phyloP scores from a whole-genome alignment of 2,329 filamentous ascomycete species.

The Penicillium italicum region DNA sequence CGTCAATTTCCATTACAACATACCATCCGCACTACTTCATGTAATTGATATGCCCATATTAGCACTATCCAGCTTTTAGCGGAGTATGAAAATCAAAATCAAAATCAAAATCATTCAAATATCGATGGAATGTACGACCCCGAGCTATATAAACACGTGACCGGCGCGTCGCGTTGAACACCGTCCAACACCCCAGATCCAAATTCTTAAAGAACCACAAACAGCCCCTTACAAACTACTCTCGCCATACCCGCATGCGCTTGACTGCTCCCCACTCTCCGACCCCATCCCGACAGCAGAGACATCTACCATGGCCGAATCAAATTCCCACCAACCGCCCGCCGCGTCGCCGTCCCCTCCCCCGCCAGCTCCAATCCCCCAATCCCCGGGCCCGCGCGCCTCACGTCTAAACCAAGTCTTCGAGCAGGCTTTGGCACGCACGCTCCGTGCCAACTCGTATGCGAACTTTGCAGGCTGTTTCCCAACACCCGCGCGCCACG shows the following conservation, averaged over 20 bases:
- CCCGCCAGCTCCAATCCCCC: conserved; percentile 51
- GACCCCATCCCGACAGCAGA: neutral
- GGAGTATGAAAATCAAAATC: neutral
- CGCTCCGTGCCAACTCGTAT: conserved; percentile 59
- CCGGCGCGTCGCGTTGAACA: conserved; percentile 18
- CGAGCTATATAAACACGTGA: conserved; percentile 27
- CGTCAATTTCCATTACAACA: neutral
- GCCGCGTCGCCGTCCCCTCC: conserved; percentile 50
- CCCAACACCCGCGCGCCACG: conserved; percentile 58
- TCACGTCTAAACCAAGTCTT: conserved; percentile 59
- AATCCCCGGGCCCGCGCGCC: conserved; percentile 58
- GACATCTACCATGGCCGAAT: conserved; percentile 20
- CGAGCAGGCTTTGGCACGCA: conserved; percentile 56
- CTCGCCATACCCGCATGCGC: neutral
- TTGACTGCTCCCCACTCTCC: neutral
- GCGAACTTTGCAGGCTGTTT: conserved; percentile 62
- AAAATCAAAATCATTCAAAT: neutral
- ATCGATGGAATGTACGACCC: neutral
- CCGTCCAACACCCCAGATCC: conserved; percentile 2
- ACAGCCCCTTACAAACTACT: neutral
- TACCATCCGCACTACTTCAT: neutral
- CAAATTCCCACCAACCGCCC: conserved; percentile 10
- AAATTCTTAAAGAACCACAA: conserved; percentile 12
- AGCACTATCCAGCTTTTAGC: neutral
- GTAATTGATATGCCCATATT: neutral